Base-by-base conservation (phyloP, 306 rosid genomes). In the Fragaria ananassa region DNA sequence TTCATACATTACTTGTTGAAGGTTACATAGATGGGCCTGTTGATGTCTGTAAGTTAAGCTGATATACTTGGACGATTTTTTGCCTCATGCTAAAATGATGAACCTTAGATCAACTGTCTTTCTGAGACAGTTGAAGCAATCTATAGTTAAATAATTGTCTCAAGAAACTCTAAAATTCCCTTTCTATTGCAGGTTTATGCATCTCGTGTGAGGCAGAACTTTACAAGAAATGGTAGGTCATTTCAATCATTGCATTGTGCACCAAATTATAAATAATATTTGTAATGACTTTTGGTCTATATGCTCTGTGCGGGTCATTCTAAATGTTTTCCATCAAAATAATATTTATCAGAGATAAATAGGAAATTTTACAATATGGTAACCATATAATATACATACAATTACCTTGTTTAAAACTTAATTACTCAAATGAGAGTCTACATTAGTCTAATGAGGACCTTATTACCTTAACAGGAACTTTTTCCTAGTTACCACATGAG, bases 1-100 rank as follows among this genome's bases (percentile, higher is more conserved):
- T 79, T 83, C 98, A 96, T 84, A 81, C 93, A 9, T 82, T 96
- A 86, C 91, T 96, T 58, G 96, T 80, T 70, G 99, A 96, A 86
- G 99, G 99, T 83, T 96, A 86, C 74, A 85, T 92, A 74, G 98
- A 92, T 56, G 99, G 96, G 45, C 91, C 99, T 64, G 74, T 83
- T 68, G 97, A 92, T 89, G 81, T 86, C 83, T 89, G 99, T 96
- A 73, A 92, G 99, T 88, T 31, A 56, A 65, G 71, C 60, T 56
- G 46, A 70, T 84, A 68, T 44, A 57, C 51, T 50, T 60, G 56
- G 42, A 14, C 1, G 9, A 37, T 69, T 53, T 71, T 77, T 45
- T 60, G 86, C 42, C 71, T 67, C 23, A 1, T 76, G 29, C 27
- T 58, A 15, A 9, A 44, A 54, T n/a, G 41, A 34, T 25, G 54